These are phyloP conservation scores for Grifola frondosa DNA, from an alignment of 1,284 basidiomycete species.

Conservation along the genomic window DNA sequence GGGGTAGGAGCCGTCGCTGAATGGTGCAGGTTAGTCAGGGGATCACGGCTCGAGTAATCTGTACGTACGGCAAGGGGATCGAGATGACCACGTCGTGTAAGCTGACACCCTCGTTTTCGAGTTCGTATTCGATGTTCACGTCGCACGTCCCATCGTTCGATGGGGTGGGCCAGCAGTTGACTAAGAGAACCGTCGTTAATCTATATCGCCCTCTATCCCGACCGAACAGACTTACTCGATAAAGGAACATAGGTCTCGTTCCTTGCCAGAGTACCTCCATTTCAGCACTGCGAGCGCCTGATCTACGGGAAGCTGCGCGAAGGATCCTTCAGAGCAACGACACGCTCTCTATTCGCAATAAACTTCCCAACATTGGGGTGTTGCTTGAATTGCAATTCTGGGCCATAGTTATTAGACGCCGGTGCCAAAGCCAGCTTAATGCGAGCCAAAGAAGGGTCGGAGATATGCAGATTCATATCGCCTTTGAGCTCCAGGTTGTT, in stretches of 20 bases:
- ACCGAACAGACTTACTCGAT: constrained; percentile 64
- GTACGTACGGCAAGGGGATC: constrained; percentile 86
- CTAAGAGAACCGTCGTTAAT: constrained; percentile 38
- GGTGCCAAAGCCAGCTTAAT: constrained; percentile 71
- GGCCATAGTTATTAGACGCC: constrained; percentile 62
- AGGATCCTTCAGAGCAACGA: constrained; percentile 85
- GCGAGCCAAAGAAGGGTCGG: constrained; percentile 78
- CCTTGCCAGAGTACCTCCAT: constrained; percentile 90
- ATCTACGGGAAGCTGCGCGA: constrained; percentile 85
- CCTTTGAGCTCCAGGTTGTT: constrained; percentile 90
- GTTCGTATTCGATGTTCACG: constrained; percentile 96
- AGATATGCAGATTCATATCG: constrained; percentile 89
- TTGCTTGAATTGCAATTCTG: constrained; percentile 90
- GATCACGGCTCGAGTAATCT: background rate
- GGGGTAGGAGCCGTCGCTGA: constrained; percentile 79
- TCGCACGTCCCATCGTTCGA: constrained; percentile 89
- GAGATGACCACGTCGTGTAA: constrained; percentile 87
- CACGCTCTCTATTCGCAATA: constrained; percentile 62
- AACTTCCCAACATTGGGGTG: constrained; percentile 95
- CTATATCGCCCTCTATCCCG: too few relatives aligned
- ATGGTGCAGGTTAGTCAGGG: constrained; percentile 7
- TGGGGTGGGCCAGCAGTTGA: constrained; percentile 96
- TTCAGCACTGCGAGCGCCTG: constrained; percentile 88
- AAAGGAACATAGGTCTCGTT: constrained; percentile 91
- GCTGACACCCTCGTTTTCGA: constrained; percentile 80